phyloP scores from a whole-genome alignment of 2,329 filamentous ascomycete genomes.

The Aspergillus persii region DNA sequence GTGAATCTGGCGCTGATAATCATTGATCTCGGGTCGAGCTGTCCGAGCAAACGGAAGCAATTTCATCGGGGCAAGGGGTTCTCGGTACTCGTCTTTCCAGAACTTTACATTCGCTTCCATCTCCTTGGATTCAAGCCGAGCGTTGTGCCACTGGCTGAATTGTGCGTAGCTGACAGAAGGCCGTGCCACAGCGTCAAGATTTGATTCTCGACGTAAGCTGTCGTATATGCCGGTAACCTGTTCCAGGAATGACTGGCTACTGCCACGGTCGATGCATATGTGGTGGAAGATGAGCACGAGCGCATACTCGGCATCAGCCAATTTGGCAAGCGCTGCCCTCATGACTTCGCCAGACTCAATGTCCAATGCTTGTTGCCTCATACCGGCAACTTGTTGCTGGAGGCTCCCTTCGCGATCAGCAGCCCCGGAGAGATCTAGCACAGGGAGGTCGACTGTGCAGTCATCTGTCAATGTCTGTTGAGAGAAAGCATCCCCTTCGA shows the following conservation, averaged over 20 bases:
- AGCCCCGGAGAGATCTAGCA: not conserved
- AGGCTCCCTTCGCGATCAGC: not conserved
- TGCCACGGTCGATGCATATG: conserved; percentile 1
- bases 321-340: not conserved
- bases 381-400: not conserved
- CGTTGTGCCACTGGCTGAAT: conserved; percentile 2
- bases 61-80: not conserved
- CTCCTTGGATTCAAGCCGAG: not conserved
- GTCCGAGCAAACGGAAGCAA: not conserved
- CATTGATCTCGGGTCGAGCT: not conserved
- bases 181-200: not conserved
- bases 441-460: not conserved
- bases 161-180: not conserved
- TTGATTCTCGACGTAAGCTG: not conserved
- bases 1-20: not conserved
- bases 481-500: not conserved
- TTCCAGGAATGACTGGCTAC: not conserved
- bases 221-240: conserved; percentile 1
- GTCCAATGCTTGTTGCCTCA: not conserved
- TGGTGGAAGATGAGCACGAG: conserved; percentile 4
- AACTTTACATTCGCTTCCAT: not conserved
- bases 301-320: not conserved
- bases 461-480: not conserved
- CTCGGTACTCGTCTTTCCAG: not conserved
- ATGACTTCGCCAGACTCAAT: conserved; percentile 4